phyloP scores from a whole-genome alignment of 2,329 filamentous ascomycete species.

The Colletotrichum limetticola region DNA sequence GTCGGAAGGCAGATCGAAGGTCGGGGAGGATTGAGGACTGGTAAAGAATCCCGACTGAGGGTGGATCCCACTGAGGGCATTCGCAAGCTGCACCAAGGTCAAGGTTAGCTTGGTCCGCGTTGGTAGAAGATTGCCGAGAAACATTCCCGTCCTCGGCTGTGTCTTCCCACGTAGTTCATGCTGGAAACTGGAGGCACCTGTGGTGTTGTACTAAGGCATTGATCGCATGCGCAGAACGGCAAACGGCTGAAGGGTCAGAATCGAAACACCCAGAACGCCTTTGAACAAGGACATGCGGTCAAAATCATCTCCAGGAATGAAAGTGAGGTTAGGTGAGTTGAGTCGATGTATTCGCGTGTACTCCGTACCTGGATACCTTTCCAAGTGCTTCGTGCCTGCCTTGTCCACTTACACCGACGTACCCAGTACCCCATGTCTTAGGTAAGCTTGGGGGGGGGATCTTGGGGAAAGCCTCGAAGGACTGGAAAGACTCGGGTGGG shows the following conservation, averaged over 20 bases:
- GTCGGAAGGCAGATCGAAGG: background rate
- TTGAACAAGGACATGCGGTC: background rate
- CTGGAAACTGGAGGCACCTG: background rate
- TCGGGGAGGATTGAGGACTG: background rate
- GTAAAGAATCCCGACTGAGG: background rate
- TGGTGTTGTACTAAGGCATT: background rate
- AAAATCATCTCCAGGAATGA: background rate
- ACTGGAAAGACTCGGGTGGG: background rate
- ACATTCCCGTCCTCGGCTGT: background rate
- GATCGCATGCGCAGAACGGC: background rate
- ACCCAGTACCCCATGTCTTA: constrained; percentile 2
- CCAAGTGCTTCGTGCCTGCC: background rate
- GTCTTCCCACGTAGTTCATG: background rate
- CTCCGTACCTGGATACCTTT: background rate
- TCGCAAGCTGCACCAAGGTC: constrained; percentile 4
- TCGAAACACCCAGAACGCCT: background rate
- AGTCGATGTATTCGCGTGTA: too few relatives aligned
- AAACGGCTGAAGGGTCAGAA: background rate
- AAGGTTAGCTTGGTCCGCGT: background rate
- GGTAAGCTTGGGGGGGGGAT: background rate
- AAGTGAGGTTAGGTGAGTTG: background rate
- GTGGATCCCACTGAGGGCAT: background rate
- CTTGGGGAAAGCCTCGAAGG: background rate
- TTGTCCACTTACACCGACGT: background rate
- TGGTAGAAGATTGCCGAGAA: background rate